Evolutionary conservation across 495 filamentous ascomycete species (phyloP).

Genomic region (Lentithecium fluviatile): DNA sequence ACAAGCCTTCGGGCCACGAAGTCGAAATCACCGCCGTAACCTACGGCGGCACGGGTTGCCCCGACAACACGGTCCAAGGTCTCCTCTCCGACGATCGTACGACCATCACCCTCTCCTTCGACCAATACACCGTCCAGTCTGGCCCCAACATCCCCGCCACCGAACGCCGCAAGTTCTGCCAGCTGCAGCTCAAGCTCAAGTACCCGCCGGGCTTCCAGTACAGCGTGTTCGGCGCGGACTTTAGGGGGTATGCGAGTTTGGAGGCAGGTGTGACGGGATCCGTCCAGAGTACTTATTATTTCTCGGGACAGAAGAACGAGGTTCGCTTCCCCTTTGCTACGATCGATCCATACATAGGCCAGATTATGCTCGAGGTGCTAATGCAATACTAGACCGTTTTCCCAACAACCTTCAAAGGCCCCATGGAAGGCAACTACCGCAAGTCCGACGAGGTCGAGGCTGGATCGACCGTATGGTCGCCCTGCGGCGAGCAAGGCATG

Average conservation of each 20-base stretch:
- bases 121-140: slow-evolving; percentile 29
- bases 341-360: no score
- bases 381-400: slow-evolving; percentile 17
- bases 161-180: slow-evolving; percentile 33
- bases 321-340: slow-evolving; percentile 3
- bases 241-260: slow-evolving; percentile 21
- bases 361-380: slow-evolving; percentile 3
- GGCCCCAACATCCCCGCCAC: slow-evolving; percentile 30
- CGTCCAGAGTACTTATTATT: slow-evolving; percentile 27
- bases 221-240: slow-evolving; percentile 25
- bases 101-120: slow-evolving; percentile 30
- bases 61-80: slow-evolving; percentile 30
- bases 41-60: slow-evolving; percentile 28
- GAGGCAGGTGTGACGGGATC: slow-evolving; percentile 20
- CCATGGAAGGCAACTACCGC: slow-evolving; percentile 28
- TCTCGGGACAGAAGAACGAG: slow-evolving; percentile 31
- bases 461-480: slow-evolving; percentile 22
- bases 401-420: slow-evolving; percentile 24
- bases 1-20: slow-evolving; percentile 26
- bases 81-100: slow-evolving; percentile 28
- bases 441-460: slow-evolving; percentile 31
- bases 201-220: slow-evolving; percentile 29
- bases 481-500: slow-evolving; percentile 32
- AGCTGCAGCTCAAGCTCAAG: slow-evolving; percentile 31
- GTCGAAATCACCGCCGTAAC: slow-evolving; percentile 22